phyloP scores from a whole-genome alignment of 140 eudicot genomes.

The Flaveria floridana region DNA sequence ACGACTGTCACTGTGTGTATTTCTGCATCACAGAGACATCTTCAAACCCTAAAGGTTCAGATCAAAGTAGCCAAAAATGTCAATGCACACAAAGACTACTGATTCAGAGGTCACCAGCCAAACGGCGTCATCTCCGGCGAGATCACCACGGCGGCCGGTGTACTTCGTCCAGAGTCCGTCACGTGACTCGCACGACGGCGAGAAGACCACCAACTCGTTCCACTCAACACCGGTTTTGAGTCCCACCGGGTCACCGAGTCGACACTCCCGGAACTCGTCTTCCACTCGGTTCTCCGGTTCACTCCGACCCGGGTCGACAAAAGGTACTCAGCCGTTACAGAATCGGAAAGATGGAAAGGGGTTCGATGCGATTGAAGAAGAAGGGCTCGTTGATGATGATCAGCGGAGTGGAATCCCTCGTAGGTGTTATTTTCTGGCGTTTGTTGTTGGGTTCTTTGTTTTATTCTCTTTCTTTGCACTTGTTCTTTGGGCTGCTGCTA shows the following conservation, averaged over 20 bases:
- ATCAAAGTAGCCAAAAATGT: conserved; percentile 31
- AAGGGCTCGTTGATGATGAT: conserved; percentile 80
- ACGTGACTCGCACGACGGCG: conserved; percentile 92
- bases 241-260: conserved; percentile 97
- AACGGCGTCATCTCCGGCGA: conserved; percentile 80
- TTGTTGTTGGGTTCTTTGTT: conserved; percentile 70
- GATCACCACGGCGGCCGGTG: conserved; percentile 57
- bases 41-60: background rate
- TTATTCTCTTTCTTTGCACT: conserved; percentile 72
- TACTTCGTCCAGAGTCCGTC: conserved; percentile 96
- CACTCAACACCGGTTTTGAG: conserved; percentile 92
- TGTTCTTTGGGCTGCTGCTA: conserved; percentile 80
- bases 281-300: conserved; percentile 95
- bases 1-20: conserved; percentile 7
- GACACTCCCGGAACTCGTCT: conserved; percentile 88
- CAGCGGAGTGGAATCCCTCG: conserved; percentile 49
- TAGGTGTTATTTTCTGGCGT: conserved; percentile 71
- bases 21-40: background rate
- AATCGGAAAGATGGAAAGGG: conserved; percentile 52
- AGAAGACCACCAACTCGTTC: conserved; percentile 81
- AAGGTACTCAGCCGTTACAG: conserved; percentile 37
- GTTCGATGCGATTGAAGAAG: conserved; percentile 90
- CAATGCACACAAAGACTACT: conserved; percentile 82
- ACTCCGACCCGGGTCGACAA: conserved; percentile 71
- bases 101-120: conserved; percentile 94